phyloP scores from a whole-genome alignment of 371 early-diverging fungal species.

The Dinochytrium kinnereticum region DNA sequence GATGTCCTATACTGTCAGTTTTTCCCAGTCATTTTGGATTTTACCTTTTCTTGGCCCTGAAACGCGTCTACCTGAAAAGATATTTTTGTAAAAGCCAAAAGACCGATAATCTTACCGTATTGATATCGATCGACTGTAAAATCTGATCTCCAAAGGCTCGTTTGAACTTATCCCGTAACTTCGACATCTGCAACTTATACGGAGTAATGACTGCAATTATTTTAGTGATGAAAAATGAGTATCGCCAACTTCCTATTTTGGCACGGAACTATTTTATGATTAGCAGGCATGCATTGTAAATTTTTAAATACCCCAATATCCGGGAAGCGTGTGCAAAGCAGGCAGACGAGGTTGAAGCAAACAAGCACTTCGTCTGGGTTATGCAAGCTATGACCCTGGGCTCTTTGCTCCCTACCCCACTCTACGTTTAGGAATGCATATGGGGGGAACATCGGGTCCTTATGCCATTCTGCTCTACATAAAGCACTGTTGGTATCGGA shows the following conservation, averaged over 20 bases:
- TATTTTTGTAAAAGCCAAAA: not conserved
- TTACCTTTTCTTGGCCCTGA: slow-evolving; percentile 95
- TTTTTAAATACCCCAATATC: too few relatives aligned
- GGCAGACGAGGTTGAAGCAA: slow-evolving; percentile 72
- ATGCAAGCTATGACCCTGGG: slow-evolving; percentile 74
- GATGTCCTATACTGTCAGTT: slow-evolving; percentile 65
- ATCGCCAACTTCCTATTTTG: slow-evolving; percentile 64
- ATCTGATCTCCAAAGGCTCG: slow-evolving; percentile 66
- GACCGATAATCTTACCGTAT: slow-evolving; percentile 66
- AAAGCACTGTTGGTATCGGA: slow-evolving; percentile 71
- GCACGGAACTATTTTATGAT: too few relatives aligned
- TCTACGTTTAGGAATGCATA: slow-evolving; percentile 80
- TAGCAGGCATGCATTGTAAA: slow-evolving; percentile 17
- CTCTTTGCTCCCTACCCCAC: slow-evolving; percentile 72
- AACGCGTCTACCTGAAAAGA: slow-evolving; percentile 84
- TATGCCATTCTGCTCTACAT: slow-evolving; percentile 81
- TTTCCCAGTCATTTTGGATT: slow-evolving; percentile 19
- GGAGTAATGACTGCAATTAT: slow-evolving; percentile 76
- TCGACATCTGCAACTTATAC: slow-evolving; percentile 85
- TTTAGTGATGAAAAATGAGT: slow-evolving; percentile 63
- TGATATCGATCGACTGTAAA: slow-evolving; percentile 83
- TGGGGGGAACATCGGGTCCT: slow-evolving; percentile 65
- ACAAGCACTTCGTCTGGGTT: slow-evolving; percentile 82
- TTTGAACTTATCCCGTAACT: slow-evolving; percentile 70
- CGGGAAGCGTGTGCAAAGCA: slow-evolving; percentile 59